A percentile compares a stretch with the other conserved stretches of the same genome.
These are phyloP conservation scores for Fusarium subtropicale DNA, from an alignment of 2,329 filamentous ascomycete genomes.

Conservation along the genomic window DNA sequence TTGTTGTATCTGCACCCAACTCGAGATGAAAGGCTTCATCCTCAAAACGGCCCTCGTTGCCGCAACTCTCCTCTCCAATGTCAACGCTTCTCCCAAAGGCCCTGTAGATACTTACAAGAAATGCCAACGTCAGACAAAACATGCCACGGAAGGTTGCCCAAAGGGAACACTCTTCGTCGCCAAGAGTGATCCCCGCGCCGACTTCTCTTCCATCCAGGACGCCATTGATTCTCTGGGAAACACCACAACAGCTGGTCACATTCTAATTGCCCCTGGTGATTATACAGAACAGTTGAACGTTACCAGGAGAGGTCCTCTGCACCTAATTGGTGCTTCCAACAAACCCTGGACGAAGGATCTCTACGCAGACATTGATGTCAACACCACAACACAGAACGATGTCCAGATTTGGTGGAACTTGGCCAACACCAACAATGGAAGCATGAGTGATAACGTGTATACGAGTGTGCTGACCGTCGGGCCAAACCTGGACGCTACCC, in stretches of 20 bases:
- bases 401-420: slow-evolving; percentile 70
- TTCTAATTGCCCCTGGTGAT: slow-evolving; percentile 69
- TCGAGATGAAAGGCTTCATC: slow-evolving; percentile 13
- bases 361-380: slow-evolving; percentile 58
- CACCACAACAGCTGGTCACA: slow-evolving; percentile 48
- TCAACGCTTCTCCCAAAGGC: not conserved
- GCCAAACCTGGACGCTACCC: slow-evolving; percentile 70
- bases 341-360: slow-evolving; percentile 50
- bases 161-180: slow-evolving; percentile 57
- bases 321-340: slow-evolving; percentile 68
- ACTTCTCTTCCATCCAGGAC: slow-evolving; percentile 55
- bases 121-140: slow-evolving; percentile 34
- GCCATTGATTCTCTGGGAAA: slow-evolving; percentile 56
- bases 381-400: slow-evolving; percentile 54
- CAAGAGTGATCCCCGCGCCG: slow-evolving; percentile 49
- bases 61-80: not conserved
- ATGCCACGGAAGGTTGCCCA: slow-evolving; percentile 52
- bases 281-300: slow-evolving; percentile 75
- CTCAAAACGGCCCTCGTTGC: slow-evolving; percentile 4
- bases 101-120: slow-evolving; percentile 39
- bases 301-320: slow-evolving; percentile 70
- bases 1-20: not conserved
- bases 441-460: slow-evolving; percentile 68
- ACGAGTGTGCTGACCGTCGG: slow-evolving; percentile 72
- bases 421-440: slow-evolving; percentile 58